Evolutionary conservation across 2,329 filamentous ascomycete genomes (phyloP), one percentile per base, ranked within the genome.

Genomic region (Fusarium zealandicum): DNA sequence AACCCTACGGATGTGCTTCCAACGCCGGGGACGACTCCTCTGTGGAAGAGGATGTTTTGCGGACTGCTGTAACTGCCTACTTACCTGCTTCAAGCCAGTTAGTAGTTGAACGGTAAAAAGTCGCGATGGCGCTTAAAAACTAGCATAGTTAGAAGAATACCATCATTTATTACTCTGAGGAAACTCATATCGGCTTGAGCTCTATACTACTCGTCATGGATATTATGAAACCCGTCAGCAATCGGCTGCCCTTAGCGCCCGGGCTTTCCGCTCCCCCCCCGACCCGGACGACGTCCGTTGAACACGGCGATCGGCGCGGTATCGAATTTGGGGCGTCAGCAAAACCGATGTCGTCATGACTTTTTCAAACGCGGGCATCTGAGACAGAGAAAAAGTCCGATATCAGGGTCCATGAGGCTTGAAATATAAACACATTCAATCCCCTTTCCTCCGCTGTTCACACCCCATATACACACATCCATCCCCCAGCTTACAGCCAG

Each of bases 21-120:
- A 6, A 35, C 16, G n/a, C 43, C 52, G 31, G 30, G 43, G 16
- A 37, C 7, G 25, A 37, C 53, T 7, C 59, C 44, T 32, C 64
- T 59, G 57, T 70, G 70, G 66, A 64, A 59, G 47, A 42, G 42
- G 18, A 18, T 73, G 22, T 53, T 72, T 20, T 73, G 70, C 28
- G 69, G 70, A 1, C 33, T 71, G 49, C 33, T 66, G 40, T 68
- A 46, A 20, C 4, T 20, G 4, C 20, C 4, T 20, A 20, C 20
- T 20, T 20, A n/a, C n/a, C n/a, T n/a, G n/a, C n/a, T n/a, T n/a
- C n/a, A n/a, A n/a, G n/a, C n/a, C n/a, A n/a, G n/a, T n/a, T n/a
- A n/a, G n/a, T n/a, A n/a, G n/a, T n/a, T n/a, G n/a, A n/a, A n/a
- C n/a, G n/a, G n/a, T n/a, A n/a, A n/a, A n/a, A n/a, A n/a, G n/a